Conservation (phyloP, 1,284 basidiomycete species). For the Trichosporon asahii region DNA sequence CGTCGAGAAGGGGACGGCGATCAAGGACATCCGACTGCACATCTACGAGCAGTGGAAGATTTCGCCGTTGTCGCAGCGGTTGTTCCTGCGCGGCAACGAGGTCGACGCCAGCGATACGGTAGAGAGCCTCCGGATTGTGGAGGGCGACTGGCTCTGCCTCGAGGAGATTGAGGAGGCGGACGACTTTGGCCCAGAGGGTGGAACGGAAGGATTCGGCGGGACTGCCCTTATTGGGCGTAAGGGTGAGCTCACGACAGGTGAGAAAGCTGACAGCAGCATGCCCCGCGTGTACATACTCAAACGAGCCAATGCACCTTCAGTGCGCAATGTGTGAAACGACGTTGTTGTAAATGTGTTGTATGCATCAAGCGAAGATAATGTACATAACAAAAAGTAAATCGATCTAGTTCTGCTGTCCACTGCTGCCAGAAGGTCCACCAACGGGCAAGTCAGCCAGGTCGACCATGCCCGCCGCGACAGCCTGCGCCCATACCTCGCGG, state of each 20-base stretch:
- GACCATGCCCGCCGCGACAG: constrained; percentile 20
- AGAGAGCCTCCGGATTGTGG: constrained; percentile 28
- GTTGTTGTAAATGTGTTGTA: not conserved
- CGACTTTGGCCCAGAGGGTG: constrained; percentile 26
- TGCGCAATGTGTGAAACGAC: constrained; percentile 27
- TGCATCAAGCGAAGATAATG: not conserved
- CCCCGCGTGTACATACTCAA: constrained; percentile 32
- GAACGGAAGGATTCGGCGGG: constrained; percentile 42
- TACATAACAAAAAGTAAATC: not conserved
- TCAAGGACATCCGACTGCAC: constrained; percentile 38
- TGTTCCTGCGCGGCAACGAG: constrained; percentile 29
- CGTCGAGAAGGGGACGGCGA: constrained; percentile 29
- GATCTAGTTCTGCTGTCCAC: not conserved
- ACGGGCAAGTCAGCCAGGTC: constrained; percentile 3
- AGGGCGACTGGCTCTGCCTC: constrained; percentile 28
- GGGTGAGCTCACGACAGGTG: constrained; percentile 25
- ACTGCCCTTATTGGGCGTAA: constrained; percentile 35
- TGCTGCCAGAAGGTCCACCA: not conserved
- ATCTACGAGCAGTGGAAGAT: constrained; percentile 27
- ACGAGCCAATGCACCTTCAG: constrained; percentile 22
- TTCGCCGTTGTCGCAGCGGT: constrained; percentile 32
- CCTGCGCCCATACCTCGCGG: constrained; percentile 49
- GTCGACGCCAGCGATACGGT: constrained; percentile 34
- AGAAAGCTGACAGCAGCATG: constrained; percentile 25
- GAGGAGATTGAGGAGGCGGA: constrained; percentile 29